Evolutionary conservation across 371 early-diverging fungal genomes (phyloP).

Genomic region (Syncephalastrum racemosum): DNA sequence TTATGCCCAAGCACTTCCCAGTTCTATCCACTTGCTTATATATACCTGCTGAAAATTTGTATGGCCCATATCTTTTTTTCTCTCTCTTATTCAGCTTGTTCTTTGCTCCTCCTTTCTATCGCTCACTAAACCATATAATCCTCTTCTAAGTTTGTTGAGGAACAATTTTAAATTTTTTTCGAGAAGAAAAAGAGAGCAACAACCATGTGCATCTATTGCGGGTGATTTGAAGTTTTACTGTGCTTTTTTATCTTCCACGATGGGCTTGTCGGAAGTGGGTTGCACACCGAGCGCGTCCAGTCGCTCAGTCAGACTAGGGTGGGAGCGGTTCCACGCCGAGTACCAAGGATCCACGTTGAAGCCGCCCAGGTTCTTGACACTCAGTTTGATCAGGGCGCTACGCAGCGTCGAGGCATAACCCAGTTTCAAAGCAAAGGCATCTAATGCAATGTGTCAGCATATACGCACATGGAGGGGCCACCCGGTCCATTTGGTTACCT

Average conservation of each 20-base stretch:
- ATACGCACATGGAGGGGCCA: background rate
- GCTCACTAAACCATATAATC: too few species aligned
- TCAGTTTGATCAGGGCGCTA: slow-evolving; percentile 87
- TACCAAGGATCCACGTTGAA: slow-evolving; percentile 90
- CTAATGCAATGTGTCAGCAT: slow-evolving; percentile 32
- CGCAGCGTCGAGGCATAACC: slow-evolving; percentile 80
- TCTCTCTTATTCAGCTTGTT: too few species aligned
- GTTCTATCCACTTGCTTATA: too few species aligned
- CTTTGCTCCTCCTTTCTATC: too few species aligned
- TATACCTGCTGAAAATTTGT: too few species aligned
- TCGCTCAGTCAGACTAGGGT: slow-evolving; percentile 94
- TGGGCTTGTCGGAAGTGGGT: slow-evolving; percentile 43
- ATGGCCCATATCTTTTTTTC: too few species aligned
- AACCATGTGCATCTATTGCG: background rate
- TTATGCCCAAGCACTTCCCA: too few species aligned
- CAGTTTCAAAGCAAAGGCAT: slow-evolving; percentile 88
- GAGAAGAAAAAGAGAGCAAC: background rate
- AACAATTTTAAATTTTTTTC: too few species aligned
- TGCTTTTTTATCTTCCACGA: slow-evolving; percentile 23
- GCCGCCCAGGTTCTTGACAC: slow-evolving; percentile 88
- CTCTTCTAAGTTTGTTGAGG: too few species aligned
- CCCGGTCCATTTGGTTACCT: slow-evolving; percentile 19
- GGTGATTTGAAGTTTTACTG: slow-evolving; percentile 21
- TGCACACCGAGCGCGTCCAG: slow-evolving; percentile 65
- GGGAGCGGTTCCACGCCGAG: slow-evolving; percentile 92